phyloP scores from a whole-genome alignment of 371 early-diverging fungal species.

The Dichotomocladium elegans region DNA sequence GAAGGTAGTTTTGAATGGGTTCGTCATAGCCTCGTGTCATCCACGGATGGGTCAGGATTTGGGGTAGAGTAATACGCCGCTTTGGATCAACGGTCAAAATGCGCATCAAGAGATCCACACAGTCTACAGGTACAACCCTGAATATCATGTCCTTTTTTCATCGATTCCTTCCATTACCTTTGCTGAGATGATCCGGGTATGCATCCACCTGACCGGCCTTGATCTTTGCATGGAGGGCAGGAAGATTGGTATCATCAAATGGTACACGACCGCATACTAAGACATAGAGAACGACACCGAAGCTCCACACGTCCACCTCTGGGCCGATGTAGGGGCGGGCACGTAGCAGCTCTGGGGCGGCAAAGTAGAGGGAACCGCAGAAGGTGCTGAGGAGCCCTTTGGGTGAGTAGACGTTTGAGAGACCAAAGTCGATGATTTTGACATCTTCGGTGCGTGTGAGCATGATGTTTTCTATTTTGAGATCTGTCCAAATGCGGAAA shows the following conservation, averaged over 20 bases:
- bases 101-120: constrained; percentile 57
- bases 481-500: constrained; percentile 69
- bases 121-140: constrained; percentile 36
- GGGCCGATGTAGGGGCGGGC: constrained; percentile 80
- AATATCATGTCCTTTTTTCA: not conserved
- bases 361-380: constrained; percentile 79
- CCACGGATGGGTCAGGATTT: constrained; percentile 67
- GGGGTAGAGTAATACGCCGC: constrained; percentile 55
- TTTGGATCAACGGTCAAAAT: constrained; percentile 63
- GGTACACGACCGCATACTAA: constrained; percentile 82
- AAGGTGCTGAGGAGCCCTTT: constrained; percentile 65
- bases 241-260: constrained; percentile 73
- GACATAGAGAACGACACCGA: constrained; percentile 87
- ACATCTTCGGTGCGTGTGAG: constrained; percentile 50
- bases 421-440: constrained; percentile 83
- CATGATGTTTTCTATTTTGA: constrained; percentile 92
- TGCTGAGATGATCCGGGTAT: constrained; percentile 38
- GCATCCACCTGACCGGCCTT: constrained; percentile 43
- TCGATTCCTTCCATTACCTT: constrained; percentile 32
- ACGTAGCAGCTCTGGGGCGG: constrained; percentile 85
- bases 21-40: constrained; percentile 60
- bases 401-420: constrained; percentile 75
- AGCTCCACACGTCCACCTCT: constrained; percentile 88
- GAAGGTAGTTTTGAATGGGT: constrained; percentile 29
- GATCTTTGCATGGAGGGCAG: constrained; percentile 64